phyloP scores from a whole-genome alignment of 2,329 filamentous ascomycete genomes.

The Xylaria sp. region DNA sequence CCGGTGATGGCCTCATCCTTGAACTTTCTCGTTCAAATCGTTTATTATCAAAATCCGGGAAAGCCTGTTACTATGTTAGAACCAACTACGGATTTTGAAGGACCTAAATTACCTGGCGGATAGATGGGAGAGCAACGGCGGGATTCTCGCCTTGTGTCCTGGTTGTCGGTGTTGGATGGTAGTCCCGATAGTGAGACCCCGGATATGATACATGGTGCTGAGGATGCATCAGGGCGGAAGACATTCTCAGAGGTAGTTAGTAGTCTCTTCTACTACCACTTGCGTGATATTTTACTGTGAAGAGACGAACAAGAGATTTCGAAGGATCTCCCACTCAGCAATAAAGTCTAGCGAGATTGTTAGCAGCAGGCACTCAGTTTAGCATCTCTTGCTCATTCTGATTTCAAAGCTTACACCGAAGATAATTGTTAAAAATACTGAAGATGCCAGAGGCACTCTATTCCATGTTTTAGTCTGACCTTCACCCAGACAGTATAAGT shows the following conservation, averaged over 20 bases:
- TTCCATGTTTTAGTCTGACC: too few relatives aligned
- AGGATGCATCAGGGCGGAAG: conserved; percentile 54
- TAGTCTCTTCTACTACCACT: neutral
- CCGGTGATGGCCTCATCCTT: conserved; percentile 50
- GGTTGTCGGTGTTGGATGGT: conserved; percentile 51
- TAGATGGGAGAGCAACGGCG: conserved; percentile 61
- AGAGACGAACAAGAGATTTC: neutral
- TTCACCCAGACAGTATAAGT: too few relatives aligned
- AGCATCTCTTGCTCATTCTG: too few relatives aligned
- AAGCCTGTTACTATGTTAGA: conserved; percentile 51
- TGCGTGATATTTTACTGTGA: neutral
- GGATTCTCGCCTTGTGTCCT: conserved; percentile 55
- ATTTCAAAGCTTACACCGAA: too few relatives aligned
- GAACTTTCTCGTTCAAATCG: conserved; percentile 50
- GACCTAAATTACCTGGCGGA: conserved; percentile 59
- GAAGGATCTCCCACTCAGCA: neutral
- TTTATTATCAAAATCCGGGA: conserved; percentile 58
- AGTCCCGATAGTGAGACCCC: conserved; percentile 55
- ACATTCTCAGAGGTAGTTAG: neutral
- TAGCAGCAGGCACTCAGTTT: neutral
- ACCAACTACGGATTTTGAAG: neutral
- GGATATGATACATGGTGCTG: conserved; percentile 56
- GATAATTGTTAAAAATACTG: too few relatives aligned
- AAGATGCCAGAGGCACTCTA: too few relatives aligned
- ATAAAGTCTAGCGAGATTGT: neutral